Conservation (phyloP, 1,284 basidiomycete species). For the Flammula alnicola region DNA sequence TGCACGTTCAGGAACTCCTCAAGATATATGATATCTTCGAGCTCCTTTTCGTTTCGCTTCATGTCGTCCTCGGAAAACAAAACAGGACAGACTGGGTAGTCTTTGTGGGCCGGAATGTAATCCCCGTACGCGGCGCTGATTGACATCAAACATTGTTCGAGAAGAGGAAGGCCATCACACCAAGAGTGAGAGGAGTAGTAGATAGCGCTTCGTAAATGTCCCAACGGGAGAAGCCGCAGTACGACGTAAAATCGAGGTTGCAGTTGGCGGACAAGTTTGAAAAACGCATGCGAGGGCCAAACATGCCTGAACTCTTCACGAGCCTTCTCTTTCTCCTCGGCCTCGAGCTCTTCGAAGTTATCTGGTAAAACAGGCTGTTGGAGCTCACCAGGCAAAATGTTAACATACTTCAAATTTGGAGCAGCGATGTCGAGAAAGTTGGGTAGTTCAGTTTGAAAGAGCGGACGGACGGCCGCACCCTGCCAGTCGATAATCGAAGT, state of each 20-base stretch:
- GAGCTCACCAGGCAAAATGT: too few relatives aligned
- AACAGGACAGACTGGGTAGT: neutral
- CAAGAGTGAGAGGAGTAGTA: constrained; percentile 5
- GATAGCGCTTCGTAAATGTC: neutral
- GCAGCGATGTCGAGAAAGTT: neutral
- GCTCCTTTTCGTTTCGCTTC: neutral
- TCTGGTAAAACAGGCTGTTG: neutral
- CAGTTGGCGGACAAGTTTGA: too few relatives aligned
- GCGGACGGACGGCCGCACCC: constrained; percentile 9
- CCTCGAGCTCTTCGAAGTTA: neutral
- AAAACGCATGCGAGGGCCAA: neutral
- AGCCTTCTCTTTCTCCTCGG: neutral
- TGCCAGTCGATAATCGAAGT: constrained; percentile 13
- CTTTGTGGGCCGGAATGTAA: neutral
- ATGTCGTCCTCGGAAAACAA: neutral
- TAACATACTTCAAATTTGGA: too few relatives aligned
- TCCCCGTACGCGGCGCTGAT: constrained; percentile 1
- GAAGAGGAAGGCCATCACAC: constrained; percentile 3
- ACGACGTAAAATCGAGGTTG: too few relatives aligned
- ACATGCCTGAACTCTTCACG: neutral
- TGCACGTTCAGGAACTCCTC: neutral
- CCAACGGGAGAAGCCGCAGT: neutral
- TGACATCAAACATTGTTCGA: constrained; percentile 5
- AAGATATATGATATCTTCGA: neutral
- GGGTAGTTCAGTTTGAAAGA: constrained; percentile 9